Percentiles rank a stretch among this genome's conserved stretches.
phyloP scores from a whole-genome alignment of 2,329 filamentous ascomycete genomes.

The Hyphodiscus sp. region DNA sequence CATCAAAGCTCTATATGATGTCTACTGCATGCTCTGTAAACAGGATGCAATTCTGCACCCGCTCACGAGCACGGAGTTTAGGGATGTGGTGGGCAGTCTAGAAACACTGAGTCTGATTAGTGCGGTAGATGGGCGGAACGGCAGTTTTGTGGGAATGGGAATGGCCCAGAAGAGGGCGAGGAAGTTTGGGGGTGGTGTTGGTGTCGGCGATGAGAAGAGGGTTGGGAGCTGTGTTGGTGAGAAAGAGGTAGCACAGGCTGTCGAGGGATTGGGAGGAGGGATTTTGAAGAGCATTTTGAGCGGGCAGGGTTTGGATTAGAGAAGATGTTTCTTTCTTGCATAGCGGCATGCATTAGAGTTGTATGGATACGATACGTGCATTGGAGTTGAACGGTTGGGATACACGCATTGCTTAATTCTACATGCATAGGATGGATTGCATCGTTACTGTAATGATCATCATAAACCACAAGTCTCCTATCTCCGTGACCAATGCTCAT shows the following conservation, averaged over 20 bases:
- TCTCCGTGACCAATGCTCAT: no score
- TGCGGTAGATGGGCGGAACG: constrained; percentile 63
- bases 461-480: neutral
- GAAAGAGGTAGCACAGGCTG: constrained; percentile 67
- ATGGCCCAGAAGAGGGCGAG: constrained; percentile 67
- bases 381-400: neutral
- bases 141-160: constrained; percentile 55
- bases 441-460: neutral
- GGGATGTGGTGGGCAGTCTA: constrained; percentile 82
- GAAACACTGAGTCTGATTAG: constrained; percentile 80
- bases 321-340: constrained; percentile 12
- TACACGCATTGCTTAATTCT: neutral
- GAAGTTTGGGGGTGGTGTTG: constrained; percentile 41
- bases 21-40: constrained; percentile 77
- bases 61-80: constrained; percentile 85
- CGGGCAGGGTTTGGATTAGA: constrained; percentile 32
- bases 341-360: constrained; percentile 10
- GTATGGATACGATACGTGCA: neutral
- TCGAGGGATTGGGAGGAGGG: constrained; percentile 55
- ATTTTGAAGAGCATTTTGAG: constrained; percentile 58
- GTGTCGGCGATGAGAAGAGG: constrained; percentile 63
- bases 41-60: constrained; percentile 85
- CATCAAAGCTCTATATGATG: constrained; percentile 75
- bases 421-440: neutral
- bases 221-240: constrained; percentile 76